Conservation (phyloP, 176 grass and related monocot species). For the Pontederia paniculata region DNA sequence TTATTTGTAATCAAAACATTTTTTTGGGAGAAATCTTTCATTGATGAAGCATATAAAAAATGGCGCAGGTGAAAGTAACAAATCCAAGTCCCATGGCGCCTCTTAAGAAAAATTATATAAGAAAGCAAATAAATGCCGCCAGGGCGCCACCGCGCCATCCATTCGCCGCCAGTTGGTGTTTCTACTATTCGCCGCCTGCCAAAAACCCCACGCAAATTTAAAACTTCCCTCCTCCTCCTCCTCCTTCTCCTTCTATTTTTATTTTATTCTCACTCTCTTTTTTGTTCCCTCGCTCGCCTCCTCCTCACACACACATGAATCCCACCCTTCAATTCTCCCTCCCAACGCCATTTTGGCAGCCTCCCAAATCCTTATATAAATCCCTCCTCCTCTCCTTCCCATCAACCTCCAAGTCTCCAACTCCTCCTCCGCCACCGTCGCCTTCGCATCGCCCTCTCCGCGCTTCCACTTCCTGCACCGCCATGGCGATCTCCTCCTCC, state of each 20-base stretch:
- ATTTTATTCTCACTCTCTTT: neutral
- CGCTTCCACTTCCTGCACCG: neutral
- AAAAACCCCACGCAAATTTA: neutral
- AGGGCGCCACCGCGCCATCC: no score
- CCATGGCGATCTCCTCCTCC: no score
- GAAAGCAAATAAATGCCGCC: no score
- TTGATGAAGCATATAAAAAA: no score
- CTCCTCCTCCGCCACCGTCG: neutral
- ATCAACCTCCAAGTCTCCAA: neutral
- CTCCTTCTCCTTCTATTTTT: slow-evolving; percentile 8
- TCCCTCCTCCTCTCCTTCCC: neutral
- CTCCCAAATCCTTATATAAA: no score
- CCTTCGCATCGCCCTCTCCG: neutral
- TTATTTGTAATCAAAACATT: no score
- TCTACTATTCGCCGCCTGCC: neutral
- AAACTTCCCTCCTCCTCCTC: slow-evolving; percentile 22
- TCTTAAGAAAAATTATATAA: no score
- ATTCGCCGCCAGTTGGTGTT: slow-evolving; percentile 21
- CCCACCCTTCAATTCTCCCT: no score
- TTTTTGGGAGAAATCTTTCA: no score
- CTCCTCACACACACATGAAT: neutral
- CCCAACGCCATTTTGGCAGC: no score
- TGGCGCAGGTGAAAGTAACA: no score
- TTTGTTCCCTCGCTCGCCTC: neutral
- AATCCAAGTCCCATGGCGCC: no score